Conservation (phyloP, 2,329 filamentous ascomycete genomes). For the Amauroascus verrucosus region DNA sequence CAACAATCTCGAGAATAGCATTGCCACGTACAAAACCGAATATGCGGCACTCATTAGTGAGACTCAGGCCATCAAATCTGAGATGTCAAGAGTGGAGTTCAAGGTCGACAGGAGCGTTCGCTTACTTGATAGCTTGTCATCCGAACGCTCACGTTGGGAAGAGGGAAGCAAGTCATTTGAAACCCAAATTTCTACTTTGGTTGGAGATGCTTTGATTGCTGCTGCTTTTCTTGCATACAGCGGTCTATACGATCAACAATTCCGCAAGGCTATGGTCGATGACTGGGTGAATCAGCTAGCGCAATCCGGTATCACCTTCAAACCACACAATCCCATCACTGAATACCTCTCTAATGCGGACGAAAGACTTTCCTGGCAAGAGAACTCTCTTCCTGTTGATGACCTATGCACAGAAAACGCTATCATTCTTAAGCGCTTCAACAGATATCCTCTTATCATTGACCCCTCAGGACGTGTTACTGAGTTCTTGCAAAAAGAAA, state of each 20-base stretch:
- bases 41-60: conserved; percentile 94
- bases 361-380: conserved; percentile 89
- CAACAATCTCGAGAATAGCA: conserved; percentile 72
- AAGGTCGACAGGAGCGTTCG: conserved; percentile 96
- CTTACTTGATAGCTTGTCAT: conserved; percentile 86
- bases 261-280: conserved; percentile 94
- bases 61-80: conserved; percentile 90
- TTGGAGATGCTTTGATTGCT: conserved; percentile 92
- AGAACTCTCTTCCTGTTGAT: conserved; percentile 84
- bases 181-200: conserved; percentile 90
- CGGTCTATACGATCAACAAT: conserved; percentile 94
- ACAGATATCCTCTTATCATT: conserved; percentile 95
- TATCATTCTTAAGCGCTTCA: conserved; percentile 94
- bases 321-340: conserved; percentile 85
- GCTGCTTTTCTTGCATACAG: conserved; percentile 95
- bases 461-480: conserved; percentile 91
- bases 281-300: conserved; percentile 93
- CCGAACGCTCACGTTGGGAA: conserved; percentile 88
- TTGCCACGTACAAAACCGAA: conserved; percentile 89
- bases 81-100: conserved; percentile 93
- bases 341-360: conserved; percentile 96
- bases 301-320: conserved; percentile 86
- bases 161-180: conserved; percentile 96
- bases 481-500: conserved; percentile 91
- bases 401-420: conserved; percentile 98